A percentile compares a stretch with the other conserved stretches of the same genome.
Conservation (phyloP, 2,329 filamentous ascomycete genomes). For the Colletotrichum lini region DNA sequence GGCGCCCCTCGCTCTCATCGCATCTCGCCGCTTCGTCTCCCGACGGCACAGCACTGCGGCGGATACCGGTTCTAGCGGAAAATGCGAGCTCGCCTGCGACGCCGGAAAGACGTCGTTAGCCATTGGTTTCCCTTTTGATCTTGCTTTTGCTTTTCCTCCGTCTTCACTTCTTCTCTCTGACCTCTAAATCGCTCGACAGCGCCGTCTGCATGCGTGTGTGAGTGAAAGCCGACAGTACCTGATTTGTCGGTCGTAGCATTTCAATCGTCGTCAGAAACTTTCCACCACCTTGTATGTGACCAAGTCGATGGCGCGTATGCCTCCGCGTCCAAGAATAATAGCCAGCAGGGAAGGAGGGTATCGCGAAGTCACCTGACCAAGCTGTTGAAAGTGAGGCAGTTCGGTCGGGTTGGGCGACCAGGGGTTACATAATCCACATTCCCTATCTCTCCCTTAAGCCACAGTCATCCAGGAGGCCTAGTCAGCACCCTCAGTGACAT, state of each 20-base stretch:
- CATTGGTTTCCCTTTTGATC: background rate
- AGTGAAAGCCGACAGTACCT: too few species aligned
- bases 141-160: too few species aligned
- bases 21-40: constrained; percentile 56
- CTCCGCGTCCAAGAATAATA: background rate
- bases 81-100: constrained; percentile 64
- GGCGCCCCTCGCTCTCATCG: constrained; percentile 48
- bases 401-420: constrained; percentile 8
- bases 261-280: too few species aligned
- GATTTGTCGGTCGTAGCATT: background rate
- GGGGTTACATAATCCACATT: constrained; percentile 13
- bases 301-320: background rate
- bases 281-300: background rate
- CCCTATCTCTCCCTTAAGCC: too few species aligned
- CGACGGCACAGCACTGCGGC: constrained; percentile 58
- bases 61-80: constrained; percentile 59
- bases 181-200: constrained; percentile 4
- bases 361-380: constrained; percentile 30
- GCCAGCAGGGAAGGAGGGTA: background rate
- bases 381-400: background rate
- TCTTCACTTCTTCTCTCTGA: background rate
- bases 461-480: constrained; percentile 11
- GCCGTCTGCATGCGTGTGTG: background rate
- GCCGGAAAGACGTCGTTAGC: constrained; percentile 5
- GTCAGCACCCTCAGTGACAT: constrained; percentile 37